A percentile compares a stretch with the other conserved stretches of the same genome.
Conservation (phyloP, 108 stramenopile genomes). For the Skeletonema marinoi region DNA sequence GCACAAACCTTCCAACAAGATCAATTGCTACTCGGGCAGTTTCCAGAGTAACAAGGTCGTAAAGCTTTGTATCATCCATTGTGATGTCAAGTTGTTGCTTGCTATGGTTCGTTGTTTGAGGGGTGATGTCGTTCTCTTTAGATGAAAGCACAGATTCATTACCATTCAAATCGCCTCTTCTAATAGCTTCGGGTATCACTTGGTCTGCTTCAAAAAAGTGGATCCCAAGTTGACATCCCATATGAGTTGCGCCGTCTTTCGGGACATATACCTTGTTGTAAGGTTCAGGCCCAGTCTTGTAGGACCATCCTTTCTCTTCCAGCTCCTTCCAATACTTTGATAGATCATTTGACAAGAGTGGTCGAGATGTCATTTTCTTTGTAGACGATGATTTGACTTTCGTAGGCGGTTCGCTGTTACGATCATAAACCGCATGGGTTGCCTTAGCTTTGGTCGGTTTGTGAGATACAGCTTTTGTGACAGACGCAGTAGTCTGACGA, state of each 20-base stretch:
- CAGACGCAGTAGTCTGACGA: background rate
- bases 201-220: slow-evolving; percentile 37
- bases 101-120: background rate
- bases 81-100: background rate
- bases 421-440: background rate
- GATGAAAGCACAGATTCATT: background rate
- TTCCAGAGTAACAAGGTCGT: slow-evolving; percentile 28
- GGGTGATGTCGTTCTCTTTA: background rate
- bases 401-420: background rate
- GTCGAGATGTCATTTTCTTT: background rate
- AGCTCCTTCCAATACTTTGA: slow-evolving; percentile 27
- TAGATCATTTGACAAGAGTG: background rate
- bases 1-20: slow-evolving; percentile 20
- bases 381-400: background rate
- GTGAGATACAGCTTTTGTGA: background rate
- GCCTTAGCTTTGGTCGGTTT: background rate
- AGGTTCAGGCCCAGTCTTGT: slow-evolving; percentile 41
- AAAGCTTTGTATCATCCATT: slow-evolving; percentile 31
- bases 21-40: slow-evolving; percentile 10
- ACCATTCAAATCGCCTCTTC: slow-evolving; percentile 7
- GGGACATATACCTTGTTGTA: slow-evolving; percentile 51
- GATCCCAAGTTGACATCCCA: slow-evolving; percentile 36
- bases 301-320: slow-evolving; percentile 39
- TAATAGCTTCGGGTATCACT: slow-evolving; percentile 29
- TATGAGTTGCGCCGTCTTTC: slow-evolving; percentile 39